Percentiles rank a stretch among this genome's conserved stretches.
These are phyloP conservation scores for Spinacia oleracea DNA, from an alignment of 179 eudicot genomes.

Conservation along the genomic window DNA sequence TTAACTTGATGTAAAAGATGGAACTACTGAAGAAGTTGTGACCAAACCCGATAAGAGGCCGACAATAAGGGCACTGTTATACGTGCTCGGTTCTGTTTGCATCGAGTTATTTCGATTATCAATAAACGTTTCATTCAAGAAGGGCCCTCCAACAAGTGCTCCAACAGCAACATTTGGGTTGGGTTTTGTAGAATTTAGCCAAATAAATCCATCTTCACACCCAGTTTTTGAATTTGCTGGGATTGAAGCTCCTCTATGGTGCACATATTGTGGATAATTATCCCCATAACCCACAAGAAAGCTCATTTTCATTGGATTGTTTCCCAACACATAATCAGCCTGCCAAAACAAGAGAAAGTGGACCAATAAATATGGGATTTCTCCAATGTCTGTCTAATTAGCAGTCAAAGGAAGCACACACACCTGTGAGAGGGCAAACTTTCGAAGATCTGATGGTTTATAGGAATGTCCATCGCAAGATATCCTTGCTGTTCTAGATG, in stretches of 20 bases:
- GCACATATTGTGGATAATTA: constrained; percentile 68
- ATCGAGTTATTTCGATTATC: constrained; percentile 72
- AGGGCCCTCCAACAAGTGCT: constrained; percentile 89
- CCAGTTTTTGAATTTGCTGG: constrained; percentile 59
- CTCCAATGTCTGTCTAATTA: background rate
- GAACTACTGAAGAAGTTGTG: constrained; percentile 62
- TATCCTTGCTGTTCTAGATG: constrained; percentile 50
- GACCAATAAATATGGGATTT: background rate
- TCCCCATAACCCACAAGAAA: constrained; percentile 84
- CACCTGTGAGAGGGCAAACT: constrained; percentile 85
- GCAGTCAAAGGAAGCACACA: constrained; percentile 14
- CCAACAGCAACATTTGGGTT: constrained; percentile 81
- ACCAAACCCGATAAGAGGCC: constrained; percentile 85
- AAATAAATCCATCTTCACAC: constrained; percentile 65
- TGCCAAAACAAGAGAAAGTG: constrained; percentile 22
- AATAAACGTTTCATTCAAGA: constrained; percentile 57
- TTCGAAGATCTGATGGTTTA: constrained; percentile 57
- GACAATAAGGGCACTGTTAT: constrained; percentile 72
- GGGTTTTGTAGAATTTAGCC: constrained; percentile 59
- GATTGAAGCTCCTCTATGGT: constrained; percentile 95
- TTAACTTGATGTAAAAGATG: constrained; percentile 44
- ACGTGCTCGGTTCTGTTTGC: constrained; percentile 86
- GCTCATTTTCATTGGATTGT: constrained; percentile 77
- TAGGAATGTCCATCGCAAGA: constrained; percentile 56
- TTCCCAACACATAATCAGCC: constrained; percentile 81